These are phyloP conservation scores for Phlegmacium glaucopus DNA, from an alignment of 768 basidiomycete species.

Conservation along the genomic window DNA sequence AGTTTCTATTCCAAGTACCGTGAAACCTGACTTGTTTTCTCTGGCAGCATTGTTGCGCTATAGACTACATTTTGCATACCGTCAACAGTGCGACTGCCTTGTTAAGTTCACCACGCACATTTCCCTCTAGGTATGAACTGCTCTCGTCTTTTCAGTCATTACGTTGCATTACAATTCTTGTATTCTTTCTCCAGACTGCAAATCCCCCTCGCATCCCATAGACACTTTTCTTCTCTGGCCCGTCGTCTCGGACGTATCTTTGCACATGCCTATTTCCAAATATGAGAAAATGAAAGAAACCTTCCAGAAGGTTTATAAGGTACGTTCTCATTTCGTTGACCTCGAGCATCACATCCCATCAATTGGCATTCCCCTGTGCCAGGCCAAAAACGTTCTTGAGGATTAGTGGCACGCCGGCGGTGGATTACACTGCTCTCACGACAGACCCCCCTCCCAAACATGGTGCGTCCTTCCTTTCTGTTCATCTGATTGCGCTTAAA, in stretches of 20 bases:
- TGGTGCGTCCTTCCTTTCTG: too few relatives aligned
- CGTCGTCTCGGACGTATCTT: conserved; percentile 93
- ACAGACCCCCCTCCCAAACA: too few relatives aligned
- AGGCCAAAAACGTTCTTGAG: too few relatives aligned
- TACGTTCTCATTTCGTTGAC: too few relatives aligned
- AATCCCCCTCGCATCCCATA: conserved; percentile 74
- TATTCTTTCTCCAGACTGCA: conserved; percentile 60
- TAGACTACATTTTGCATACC: conserved; percentile 93
- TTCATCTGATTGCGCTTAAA: too few relatives aligned
- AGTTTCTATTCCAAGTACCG: too few relatives aligned
- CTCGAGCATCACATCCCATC: too few relatives aligned
- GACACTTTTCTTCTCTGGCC: conserved; percentile 89
- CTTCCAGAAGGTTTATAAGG: too few relatives aligned
- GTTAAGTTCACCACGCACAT: conserved; percentile 85
- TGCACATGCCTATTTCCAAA: conserved; percentile 95
- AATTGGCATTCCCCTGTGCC: too few relatives aligned
- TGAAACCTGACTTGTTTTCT: not conserved
- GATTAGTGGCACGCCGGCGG: too few relatives aligned
- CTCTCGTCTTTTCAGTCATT: not conserved
- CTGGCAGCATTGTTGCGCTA: conserved; percentile 91
- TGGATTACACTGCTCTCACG: too few relatives aligned
- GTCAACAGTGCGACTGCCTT: conserved; percentile 91
- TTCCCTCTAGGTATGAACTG: conserved; percentile 77
- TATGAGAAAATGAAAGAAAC: too few relatives aligned
- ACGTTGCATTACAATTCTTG: not conserved